Evolutionary conservation across 768 basidiomycete species (phyloP), one percentile per base, ranked within the genome.

Genomic region (Mycena floridula): DNA sequence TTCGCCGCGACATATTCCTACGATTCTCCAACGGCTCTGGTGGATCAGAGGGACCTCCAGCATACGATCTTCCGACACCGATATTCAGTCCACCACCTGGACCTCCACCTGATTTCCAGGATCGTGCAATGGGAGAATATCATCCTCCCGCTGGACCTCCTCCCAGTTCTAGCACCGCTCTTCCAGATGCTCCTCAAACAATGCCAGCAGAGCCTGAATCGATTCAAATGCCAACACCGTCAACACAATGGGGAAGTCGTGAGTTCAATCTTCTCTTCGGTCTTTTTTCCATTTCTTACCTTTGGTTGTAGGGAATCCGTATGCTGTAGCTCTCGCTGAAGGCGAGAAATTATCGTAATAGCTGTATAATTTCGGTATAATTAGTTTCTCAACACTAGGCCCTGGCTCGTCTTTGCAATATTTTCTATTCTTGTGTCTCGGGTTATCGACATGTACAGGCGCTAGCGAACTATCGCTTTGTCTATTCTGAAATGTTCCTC

Each of bases 251-350:
- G 54, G 54, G 51, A 4, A 50, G 45, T 21, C 48, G 50, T 49
- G 35, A 21, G 50, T 54, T 6, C 18, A 26, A 21, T 8, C 21
- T 41, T 38, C 18, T 18, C 36, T 3, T 32, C 25, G 23, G 5
- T 7, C 9, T 12, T 35, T 28, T 45, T 44, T 23, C 37, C 15
- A 43, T 21, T 12, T 21, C 27, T 3, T 23, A 30, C 54, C 38
- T 50, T 38, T 51, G n/a, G 16, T 8, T 25, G 7, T 45, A 68
- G 66, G 64, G 43, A 68, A 68, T 43, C 66, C 66, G 12, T 68
- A 63, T 43, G 66, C 65, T 4, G 62, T 60, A n/a, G 62, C 62
- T 30, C 43, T 48, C 13, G 25, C 37, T 51, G 39, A 27, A 38
- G 16, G 28, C 9, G 28, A 9, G n/a, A 9, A 23, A 39, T 11